Percentiles rank a stretch among this genome's conserved stretches.
phyloP scores from a whole-genome alignment of 495 filamentous ascomycete species.

The Oleoguttula mirabilis region DNA sequence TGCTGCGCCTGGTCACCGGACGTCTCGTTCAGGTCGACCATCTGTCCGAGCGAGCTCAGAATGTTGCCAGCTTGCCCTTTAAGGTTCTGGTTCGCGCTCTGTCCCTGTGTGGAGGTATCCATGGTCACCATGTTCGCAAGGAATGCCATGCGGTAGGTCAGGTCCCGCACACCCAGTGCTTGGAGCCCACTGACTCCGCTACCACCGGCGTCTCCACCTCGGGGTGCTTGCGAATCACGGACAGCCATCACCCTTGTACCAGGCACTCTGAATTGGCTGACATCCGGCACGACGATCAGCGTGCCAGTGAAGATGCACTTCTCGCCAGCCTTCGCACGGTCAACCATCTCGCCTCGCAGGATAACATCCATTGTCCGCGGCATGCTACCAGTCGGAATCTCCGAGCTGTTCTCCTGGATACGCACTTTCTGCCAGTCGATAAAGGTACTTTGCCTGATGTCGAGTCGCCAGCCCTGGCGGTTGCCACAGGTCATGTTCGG shows the following conservation, averaged over 20 bases:
- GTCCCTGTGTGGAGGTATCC: slow-evolving; percentile 68
- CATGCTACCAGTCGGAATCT: slow-evolving; percentile 98
- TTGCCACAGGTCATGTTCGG: slow-evolving; percentile 88
- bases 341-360: slow-evolving; percentile 94
- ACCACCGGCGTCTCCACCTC: slow-evolving; percentile 66
- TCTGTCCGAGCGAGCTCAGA: slow-evolving; percentile 67
- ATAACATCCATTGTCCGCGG: slow-evolving; percentile 96
- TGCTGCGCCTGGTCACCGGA: slow-evolving; percentile 77
- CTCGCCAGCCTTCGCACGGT: slow-evolving; percentile 91
- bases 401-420: slow-evolving; percentile 92
- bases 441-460: slow-evolving; percentile 94
- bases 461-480: slow-evolving; percentile 77
- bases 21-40: slow-evolving; percentile 46
- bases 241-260: slow-evolving; percentile 76
- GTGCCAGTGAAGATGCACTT: slow-evolving; percentile 96
- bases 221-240: slow-evolving; percentile 59
- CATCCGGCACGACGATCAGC: slow-evolving; percentile 91
- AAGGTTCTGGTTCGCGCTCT: slow-evolving; percentile 46
- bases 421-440: slow-evolving; percentile 98
- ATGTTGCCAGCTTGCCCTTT: slow-evolving; percentile 67
- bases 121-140: slow-evolving; percentile 93
- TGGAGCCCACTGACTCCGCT: slow-evolving; percentile 80
- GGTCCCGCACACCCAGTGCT: slow-evolving; percentile 80
- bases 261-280: slow-evolving; percentile 86
- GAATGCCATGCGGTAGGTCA: slow-evolving; percentile 97